Evolutionary conservation across 768 basidiomycete species (phyloP), one percentile per base, ranked within the genome.

Genomic region (Mrakia gelida): DNA sequence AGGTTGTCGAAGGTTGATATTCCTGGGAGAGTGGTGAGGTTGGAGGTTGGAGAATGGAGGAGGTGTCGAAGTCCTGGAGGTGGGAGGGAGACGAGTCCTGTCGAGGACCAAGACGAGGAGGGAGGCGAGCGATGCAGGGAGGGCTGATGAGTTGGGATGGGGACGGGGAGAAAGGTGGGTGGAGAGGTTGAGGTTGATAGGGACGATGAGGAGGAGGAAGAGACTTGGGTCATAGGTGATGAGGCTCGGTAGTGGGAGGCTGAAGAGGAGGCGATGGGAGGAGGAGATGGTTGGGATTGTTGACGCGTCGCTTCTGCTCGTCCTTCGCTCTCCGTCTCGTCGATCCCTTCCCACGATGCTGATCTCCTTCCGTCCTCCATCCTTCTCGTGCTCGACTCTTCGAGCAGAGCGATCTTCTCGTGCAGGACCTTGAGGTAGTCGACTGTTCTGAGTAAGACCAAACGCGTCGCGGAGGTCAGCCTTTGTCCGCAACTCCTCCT

Each of bases 361-460:
- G 67, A 70, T 59, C 59, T 28, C 23, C 59, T 54, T 54, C 23
- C 52, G 30, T 67, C 38, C 0, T 32, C 63, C 63, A 30, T 21
- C 4, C 49, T 13, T 21, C 49, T 21, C 49, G 21, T 18, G 11
- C 49, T 52, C 9, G 15, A 10, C 9, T 9, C 21, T 5, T 41
- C 34, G 13, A 70, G 23, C 18, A 18, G 21, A 21, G 26, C 54
- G 18, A 77, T 71, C 21, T 71, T 54, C 18, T 54, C 38, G 34
- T 77, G 76, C 0, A 77, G 70, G 30, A 38, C 28, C 21, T 72
- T 77, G 76, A 77, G 61, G 45, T 77, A 77, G 18, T 77, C 67
- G n/a, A 77, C 76, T 18, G 76, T 77, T 23, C 76, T 77, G 70
- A 15, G 21, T 18, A 15, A 11, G 26, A 32, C 3, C 15, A 18